Conservation (phyloP, 306 rosid genomes). For the Trifolium repens region DNA sequence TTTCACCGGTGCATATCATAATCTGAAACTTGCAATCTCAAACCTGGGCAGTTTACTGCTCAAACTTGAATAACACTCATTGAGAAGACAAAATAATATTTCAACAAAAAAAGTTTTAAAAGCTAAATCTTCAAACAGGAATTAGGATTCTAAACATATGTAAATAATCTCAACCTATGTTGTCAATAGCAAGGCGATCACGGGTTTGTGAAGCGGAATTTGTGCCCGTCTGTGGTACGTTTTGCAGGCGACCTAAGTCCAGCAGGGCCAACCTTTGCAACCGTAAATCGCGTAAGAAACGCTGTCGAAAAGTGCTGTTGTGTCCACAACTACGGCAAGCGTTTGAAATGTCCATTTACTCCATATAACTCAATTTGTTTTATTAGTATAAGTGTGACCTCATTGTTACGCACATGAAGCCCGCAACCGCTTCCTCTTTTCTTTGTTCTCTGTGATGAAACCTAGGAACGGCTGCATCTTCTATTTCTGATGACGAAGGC, state of each 20-base stretch:
- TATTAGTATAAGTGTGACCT: background rate
- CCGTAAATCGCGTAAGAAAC: background rate
- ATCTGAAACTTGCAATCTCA: constrained; percentile 36
- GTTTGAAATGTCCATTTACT: background rate
- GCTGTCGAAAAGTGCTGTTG: background rate
- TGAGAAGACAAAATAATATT: background rate
- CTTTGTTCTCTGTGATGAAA: background rate
- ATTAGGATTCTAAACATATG: constrained; percentile 16
- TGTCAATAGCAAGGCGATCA: background rate
- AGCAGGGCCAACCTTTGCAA: background rate
- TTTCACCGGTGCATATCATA: constrained; percentile 1
- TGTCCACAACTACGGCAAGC: background rate
- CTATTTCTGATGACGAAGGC: background rate
- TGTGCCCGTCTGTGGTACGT: background rate
- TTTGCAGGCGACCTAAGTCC: background rate
- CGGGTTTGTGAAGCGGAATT: background rate
- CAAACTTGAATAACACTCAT: constrained; percentile 12
- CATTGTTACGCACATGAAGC: background rate
- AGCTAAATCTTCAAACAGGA: background rate
- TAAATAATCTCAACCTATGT: constrained; percentile 24
- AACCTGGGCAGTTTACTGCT: constrained; percentile 24
- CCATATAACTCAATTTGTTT: background rate
- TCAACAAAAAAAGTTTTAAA: background rate
- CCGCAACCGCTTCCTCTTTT: background rate
- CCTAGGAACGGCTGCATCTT: background rate